Evolutionary conservation across 768 basidiomycete genomes (phyloP).

Genomic region (Scleroderma citrinum): DNA sequence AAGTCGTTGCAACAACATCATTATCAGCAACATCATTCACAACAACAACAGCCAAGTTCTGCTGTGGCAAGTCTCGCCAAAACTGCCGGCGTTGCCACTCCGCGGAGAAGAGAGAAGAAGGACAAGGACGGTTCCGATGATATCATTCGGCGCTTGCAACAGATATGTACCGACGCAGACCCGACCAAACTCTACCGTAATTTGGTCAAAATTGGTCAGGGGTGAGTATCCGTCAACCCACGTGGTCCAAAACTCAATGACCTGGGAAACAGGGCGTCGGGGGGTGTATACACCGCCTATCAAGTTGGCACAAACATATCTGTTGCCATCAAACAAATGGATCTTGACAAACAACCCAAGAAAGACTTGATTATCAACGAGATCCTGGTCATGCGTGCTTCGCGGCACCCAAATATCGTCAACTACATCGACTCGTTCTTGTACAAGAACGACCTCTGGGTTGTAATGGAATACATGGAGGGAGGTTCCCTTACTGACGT

Average conservation of each 20-base stretch:
- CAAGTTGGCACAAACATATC: constrained; percentile 92
- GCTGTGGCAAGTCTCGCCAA: constrained; percentile 64
- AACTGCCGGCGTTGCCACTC: constrained; percentile 68
- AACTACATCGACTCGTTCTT: constrained; percentile 99
- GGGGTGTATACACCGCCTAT: constrained; percentile 97
- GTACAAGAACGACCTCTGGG: constrained; percentile 97
- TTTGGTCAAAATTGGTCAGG: constrained; percentile 96
- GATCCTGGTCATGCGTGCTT: constrained; percentile 97
- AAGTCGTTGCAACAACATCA: constrained; percentile 22
- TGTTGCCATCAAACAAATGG: constrained; percentile 99
- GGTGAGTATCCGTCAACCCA: constrained; percentile 48
- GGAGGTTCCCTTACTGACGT: constrained; percentile 93
- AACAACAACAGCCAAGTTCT: constrained; percentile 48
- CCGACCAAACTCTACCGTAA: constrained; percentile 90
- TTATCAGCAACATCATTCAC: not conserved
- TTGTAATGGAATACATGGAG: constrained; percentile 99
- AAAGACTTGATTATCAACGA: constrained; percentile 99
- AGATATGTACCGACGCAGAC: constrained; percentile 96
- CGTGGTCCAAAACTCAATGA: constrained; percentile 2
- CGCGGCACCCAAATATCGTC: constrained; percentile 97
- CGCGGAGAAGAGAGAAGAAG: constrained; percentile 83
- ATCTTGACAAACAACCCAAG: constrained; percentile 98
- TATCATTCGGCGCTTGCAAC: constrained; percentile 84
- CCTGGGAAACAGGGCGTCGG: constrained; percentile 65
- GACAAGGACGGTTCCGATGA: constrained; percentile 77